phyloP scores from a whole-genome alignment of 2,329 filamentous ascomycete genomes.

The Spiromastix sp. region DNA sequence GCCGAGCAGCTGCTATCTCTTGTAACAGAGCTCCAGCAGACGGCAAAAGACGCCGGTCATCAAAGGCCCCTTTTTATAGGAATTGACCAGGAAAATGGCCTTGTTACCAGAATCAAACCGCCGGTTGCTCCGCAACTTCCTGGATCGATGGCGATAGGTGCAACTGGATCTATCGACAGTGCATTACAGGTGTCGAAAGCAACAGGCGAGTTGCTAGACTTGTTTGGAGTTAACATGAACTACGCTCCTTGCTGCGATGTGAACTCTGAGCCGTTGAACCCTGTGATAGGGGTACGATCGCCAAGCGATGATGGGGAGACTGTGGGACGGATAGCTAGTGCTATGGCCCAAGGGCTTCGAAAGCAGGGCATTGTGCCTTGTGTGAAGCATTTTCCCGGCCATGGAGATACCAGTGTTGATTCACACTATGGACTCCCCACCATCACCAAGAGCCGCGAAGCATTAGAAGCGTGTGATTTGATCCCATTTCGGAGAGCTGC shows the following conservation, averaged over 20 bases:
- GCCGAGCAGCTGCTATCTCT: constrained; percentile 23
- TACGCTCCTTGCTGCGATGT: constrained; percentile 37
- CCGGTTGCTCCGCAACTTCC: constrained; percentile 32
- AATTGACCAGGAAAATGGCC: constrained; percentile 37
- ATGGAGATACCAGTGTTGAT: constrained; percentile 35
- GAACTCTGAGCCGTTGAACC: constrained; percentile 35
- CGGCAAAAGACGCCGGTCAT: constrained; percentile 30
- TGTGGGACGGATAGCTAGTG: constrained; percentile 32
- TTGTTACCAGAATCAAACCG: constrained; percentile 33
- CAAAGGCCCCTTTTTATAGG: constrained; percentile 33
- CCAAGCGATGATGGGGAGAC: constrained; percentile 32
- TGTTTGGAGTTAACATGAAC: constrained; percentile 37
- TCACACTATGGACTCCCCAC: constrained; percentile 34
- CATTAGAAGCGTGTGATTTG: constrained; percentile 32
- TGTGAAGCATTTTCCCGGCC: constrained; percentile 38
- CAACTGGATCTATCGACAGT: constrained; percentile 26
- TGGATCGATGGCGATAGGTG: constrained; percentile 35
- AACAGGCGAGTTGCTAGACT: constrained; percentile 29
- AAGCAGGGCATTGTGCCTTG: constrained; percentile 32
- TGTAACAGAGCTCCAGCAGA: constrained; percentile 23
- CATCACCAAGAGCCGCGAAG: constrained; percentile 26
- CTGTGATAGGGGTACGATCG: constrained; percentile 35
- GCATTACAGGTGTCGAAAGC: constrained; percentile 26
- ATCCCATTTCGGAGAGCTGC: constrained; percentile 35
- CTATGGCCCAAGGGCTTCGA: constrained; percentile 27